Evolutionary conservation across 805 yeast species (phyloP).

Genomic region (Metschnikowia peoriensis): DNA sequence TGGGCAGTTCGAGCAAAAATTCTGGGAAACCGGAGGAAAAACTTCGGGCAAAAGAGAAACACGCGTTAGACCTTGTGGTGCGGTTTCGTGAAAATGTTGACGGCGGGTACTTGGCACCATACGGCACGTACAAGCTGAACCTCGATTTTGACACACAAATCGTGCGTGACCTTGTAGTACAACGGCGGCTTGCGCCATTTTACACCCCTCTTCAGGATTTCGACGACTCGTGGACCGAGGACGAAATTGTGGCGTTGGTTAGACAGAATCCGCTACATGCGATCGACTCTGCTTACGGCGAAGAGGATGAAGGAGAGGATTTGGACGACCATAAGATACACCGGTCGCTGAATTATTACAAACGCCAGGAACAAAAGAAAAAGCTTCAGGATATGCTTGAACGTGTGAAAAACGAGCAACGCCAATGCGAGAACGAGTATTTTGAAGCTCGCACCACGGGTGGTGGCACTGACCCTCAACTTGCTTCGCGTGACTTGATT

Average conservation of each 20-base stretch:
- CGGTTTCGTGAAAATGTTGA: conserved; percentile 72
- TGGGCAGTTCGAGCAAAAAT: conserved; percentile 8
- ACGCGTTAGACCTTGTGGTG: conserved; percentile 57
- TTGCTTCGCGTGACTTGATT: conserved; percentile 47
- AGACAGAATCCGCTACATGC: conserved; percentile 57
- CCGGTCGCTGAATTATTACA: conserved; percentile 44
- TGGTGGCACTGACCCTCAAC: conserved; percentile 2
- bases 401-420: conserved; percentile 28
- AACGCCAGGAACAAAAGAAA: conserved; percentile 50
- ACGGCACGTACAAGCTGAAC: conserved; percentile 78
- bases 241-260: conserved; percentile 53
- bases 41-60: conserved; percentile 47
- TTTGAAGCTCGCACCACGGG: conserved; percentile 18
- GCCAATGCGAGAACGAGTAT: conserved; percentile 37
- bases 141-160: conserved; percentile 70
- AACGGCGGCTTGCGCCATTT: conserved; percentile 82
- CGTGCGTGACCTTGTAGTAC: conserved; percentile 68
- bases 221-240: conserved; percentile 68
- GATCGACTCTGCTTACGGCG: conserved; percentile 44
- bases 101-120: conserved; percentile 92
- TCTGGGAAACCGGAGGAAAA: conserved; percentile 44
- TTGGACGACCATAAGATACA: conserved; percentile 58
- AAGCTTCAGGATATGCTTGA: conserved; percentile 40
- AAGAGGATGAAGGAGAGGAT: conserved; percentile 58
- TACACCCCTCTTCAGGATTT: conserved; percentile 85